A percentile compares a stretch with the other conserved stretches of the same genome.
Evolutionary conservation across 306 rosid genomes (phyloP).

Genomic region (Lablab purpureus): DNA sequence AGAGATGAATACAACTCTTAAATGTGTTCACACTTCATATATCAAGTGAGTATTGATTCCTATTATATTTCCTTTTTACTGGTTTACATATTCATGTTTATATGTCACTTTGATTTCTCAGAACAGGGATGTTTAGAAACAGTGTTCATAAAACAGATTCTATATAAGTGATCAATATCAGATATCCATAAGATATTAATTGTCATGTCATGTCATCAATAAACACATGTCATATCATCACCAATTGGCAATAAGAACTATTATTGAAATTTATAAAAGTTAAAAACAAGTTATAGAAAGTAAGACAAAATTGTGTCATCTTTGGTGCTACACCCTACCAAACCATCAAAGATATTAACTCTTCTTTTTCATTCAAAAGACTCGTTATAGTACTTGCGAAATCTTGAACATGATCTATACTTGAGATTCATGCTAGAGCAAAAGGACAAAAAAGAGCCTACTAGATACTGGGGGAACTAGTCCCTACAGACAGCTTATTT

Average conservation of each 20-base stretch:
- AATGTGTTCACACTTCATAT: background rate
- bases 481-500: constrained; percentile 47
- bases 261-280: background rate
- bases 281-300: background rate
- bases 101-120: background rate
- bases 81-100: too few species aligned
- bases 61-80: background rate
- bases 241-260: background rate
- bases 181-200: too few species aligned
- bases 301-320: background rate
- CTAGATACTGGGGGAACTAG: constrained; percentile 18
- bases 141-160: background rate
- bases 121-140: background rate
- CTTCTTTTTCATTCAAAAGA: constrained; percentile 32
- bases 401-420: constrained; percentile 25
- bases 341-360: background rate
- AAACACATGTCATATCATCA: background rate
- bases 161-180: too few species aligned
- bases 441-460: background rate
- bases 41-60: background rate
- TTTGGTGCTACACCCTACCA: background rate
- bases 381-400: background rate
- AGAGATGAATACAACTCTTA: background rate
- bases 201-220: too few species aligned
- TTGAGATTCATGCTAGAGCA: constrained; percentile 9